These are phyloP conservation scores for Colletotrichum horii DNA, from an alignment of 2,329 filamentous ascomycete genomes.

Conservation along the genomic window DNA sequence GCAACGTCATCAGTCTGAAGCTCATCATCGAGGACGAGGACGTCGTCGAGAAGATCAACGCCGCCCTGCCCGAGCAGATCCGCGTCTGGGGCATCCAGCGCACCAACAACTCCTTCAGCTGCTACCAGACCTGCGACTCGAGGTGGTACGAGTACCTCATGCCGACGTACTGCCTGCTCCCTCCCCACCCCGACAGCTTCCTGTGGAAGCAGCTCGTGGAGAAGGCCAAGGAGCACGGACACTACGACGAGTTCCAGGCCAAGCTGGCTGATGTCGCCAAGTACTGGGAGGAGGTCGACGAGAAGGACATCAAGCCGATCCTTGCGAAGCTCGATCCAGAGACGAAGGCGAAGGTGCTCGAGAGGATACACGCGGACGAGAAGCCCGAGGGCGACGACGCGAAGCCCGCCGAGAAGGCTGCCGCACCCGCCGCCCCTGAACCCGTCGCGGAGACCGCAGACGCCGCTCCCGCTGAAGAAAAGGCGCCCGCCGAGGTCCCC, in stretches of 20 bases:
- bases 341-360: slow-evolving; percentile 66
- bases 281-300: slow-evolving; percentile 86
- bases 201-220: slow-evolving; percentile 85
- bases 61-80: slow-evolving; percentile 83
- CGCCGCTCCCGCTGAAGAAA: slow-evolving; percentile 17
- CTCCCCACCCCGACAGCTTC: slow-evolving; percentile 87
- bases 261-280: slow-evolving; percentile 78
- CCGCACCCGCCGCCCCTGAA: slow-evolving; percentile 7
- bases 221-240: slow-evolving; percentile 73
- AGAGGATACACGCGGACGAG: slow-evolving; percentile 56
- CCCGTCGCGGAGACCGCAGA: slow-evolving; percentile 4
- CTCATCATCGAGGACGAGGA: slow-evolving; percentile 92
- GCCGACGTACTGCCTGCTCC: slow-evolving; percentile 89
- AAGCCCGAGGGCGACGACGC: slow-evolving; percentile 22
- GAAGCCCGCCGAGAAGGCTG: slow-evolving; percentile 27
- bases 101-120: slow-evolving; percentile 90
- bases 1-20: slow-evolving; percentile 94
- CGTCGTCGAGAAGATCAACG: slow-evolving; percentile 90
- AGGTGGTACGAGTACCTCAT: slow-evolving; percentile 98
- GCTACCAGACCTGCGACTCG: slow-evolving; percentile 93
- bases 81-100: slow-evolving; percentile 92
- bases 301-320: slow-evolving; percentile 78
- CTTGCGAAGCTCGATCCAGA: slow-evolving; percentile 67
- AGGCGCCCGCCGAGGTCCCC: slow-evolving; percentile 19
- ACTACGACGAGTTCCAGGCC: slow-evolving; percentile 70